Base-by-base conservation (phyloP, 2,329 filamentous ascomycete species). In the Aspergillus uvarum region DNA sequence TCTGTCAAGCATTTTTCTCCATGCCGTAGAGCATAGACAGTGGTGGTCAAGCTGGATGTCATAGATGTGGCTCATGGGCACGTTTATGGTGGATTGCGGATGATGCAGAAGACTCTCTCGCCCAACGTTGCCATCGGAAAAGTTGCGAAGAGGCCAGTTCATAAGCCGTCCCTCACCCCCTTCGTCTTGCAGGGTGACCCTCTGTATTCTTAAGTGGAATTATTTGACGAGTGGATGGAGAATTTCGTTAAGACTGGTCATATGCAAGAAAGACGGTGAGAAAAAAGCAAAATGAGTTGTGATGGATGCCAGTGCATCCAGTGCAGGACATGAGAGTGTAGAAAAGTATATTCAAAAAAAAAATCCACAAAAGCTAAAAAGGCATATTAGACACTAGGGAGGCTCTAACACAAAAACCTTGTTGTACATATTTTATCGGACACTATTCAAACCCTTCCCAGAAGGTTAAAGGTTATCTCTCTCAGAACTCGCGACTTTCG, bases 401-500 rank as follows among this genome's bases (percentile, higher is more conserved):
- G 32, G 11, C 32, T 35, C 32, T 35, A 35, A 35, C 26, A 29
- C 26, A 10, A 29, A 29, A 35, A 4, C 14, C 32, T 35, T 35
- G 12, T 16, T 35, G 32, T 52, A 26, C 38, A 53, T 16, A 49
- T 19, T 24, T 22, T 11, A 51, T 56, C 38, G 24, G 11, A 51
- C 48, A 58, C 21, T 51, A 58, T 53, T 31, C 29, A 29, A 32
- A 22, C 16, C 42, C 31, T 51, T 24, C 8, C 22, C 21, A 24
- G 22, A 29, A 29, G 7, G 52, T 22, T 22, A 22, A 52, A 52
- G 26, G 32, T 50, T 16, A 16, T 35, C 32, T 35, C 12, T 35
- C 14, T 35, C 69, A 88, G 74, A 92, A 95, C 71, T 92, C 89
- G 61, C 86, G 83, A 67, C 88, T 93, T 79, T 94, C 91, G 0